These are phyloP conservation scores for Scheffersomyces stambukii DNA, from an alignment of 1,139 yeast species.

Conservation along the genomic window DNA sequence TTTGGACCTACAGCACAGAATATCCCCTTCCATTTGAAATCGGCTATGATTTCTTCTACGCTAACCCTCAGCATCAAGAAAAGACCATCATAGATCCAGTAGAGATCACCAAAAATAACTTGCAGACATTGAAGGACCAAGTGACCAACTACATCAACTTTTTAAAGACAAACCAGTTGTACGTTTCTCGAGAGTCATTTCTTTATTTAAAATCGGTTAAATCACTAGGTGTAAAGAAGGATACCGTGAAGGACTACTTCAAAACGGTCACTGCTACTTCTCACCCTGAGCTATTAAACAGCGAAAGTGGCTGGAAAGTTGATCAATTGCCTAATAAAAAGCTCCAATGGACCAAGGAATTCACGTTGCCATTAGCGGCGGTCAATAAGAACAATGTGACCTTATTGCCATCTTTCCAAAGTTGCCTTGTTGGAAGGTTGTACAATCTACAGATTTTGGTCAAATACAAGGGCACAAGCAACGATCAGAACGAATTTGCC, in stretches of 20 bases:
- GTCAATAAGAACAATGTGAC: slow-evolving; percentile 37
- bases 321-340: slow-evolving; percentile 15
- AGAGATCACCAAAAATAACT: slow-evolving; percentile 30
- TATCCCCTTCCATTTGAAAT: slow-evolving; percentile 40
- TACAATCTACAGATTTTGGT: slow-evolving; percentile 40
- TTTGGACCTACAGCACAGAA: slow-evolving; percentile 42
- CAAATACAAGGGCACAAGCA: slow-evolving; percentile 35
- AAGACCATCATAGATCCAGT: slow-evolving; percentile 20
- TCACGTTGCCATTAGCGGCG: slow-evolving; percentile 28
- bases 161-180: slow-evolving; percentile 29
- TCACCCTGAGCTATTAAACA: slow-evolving; percentile 20
- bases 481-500: slow-evolving; percentile 31
- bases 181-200: slow-evolving; percentile 30
- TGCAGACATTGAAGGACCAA: slow-evolving; percentile 34
- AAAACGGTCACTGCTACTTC: slow-evolving; percentile 19
- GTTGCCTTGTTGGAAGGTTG: slow-evolving; percentile 40
- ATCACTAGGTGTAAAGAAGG: slow-evolving; percentile 38
- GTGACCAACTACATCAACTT: slow-evolving; percentile 31
- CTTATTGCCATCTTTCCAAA: slow-evolving; percentile 41
- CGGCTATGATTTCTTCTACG: slow-evolving; percentile 42
- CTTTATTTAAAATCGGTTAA: slow-evolving; percentile 38
- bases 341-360: slow-evolving; percentile 26
- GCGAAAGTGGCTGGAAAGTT: slow-evolving; percentile 27
- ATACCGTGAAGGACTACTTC: slow-evolving; percentile 36
- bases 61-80: slow-evolving; percentile 12